Evolutionary conservation across 805 yeast species (phyloP), one percentile per base, ranked within the genome.

Genomic region (Suhomyces vadensis): DNA sequence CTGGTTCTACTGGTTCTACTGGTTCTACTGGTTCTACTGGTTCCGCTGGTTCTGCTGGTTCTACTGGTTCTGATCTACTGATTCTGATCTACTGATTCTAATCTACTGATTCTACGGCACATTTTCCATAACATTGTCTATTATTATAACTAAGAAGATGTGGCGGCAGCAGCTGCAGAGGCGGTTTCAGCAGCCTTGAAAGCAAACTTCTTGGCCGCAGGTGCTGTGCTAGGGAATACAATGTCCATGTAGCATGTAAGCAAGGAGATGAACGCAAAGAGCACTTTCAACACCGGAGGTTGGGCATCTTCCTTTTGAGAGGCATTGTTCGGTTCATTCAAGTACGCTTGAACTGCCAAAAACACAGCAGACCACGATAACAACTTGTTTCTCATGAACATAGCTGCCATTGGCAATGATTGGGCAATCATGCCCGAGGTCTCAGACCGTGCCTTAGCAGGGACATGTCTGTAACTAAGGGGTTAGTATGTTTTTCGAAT

Each of bases 401-500:
- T 79, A 37, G 85, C 85, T 3, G 83, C 82, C 83, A 81, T 78
- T 24, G 86, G 85, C 65, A 81, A 74, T 13, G 83, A 70, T 60
- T 77, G 85, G 33, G 78, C 63, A 37, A 78, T 65, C 61, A 77
- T 67, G 8, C 73, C 68, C 1, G 75, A 58, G 6, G 75, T 67
- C 47, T 74, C 74, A n/a, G 67, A 53, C 23, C 77, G 66, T 20
- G 74, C 67, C 50, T 74, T 74, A 29, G 79, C 75, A 40, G 78
- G 73, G n/a, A 59, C 57, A 54, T 78, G 83, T 42, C 57, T 57
- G 65, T 77, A 77, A n/a, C 72, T 67, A 20, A 10, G 10, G 5
- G 17, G 40, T 37, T 37, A 37, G 33, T 37, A 25, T 20, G 17
- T 8, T 6, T 17, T 17, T 6, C n/a, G 20, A 11, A 14, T 6